Evolutionary conservation across 2,329 filamentous ascomycete genomes (phyloP), one percentile per base, ranked within the genome.

Genomic region (Hyphodiscus sp.): DNA sequence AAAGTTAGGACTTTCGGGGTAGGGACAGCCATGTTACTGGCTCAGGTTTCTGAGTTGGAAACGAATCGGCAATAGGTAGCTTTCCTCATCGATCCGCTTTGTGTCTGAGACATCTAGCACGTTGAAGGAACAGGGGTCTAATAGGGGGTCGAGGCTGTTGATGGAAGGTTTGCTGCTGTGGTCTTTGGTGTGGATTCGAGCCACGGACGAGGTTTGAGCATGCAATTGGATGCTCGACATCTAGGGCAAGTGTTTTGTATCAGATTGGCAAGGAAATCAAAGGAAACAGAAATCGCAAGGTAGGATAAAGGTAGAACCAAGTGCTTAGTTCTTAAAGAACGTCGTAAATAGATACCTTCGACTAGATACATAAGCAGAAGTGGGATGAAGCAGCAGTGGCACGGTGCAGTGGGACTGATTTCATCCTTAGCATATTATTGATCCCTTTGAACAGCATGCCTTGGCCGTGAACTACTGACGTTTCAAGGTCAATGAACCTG

Each of bases 1-100:
- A 70, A 7, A 91, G 75, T 66, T 91, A 86, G 55, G 81, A 77
- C 68, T 89, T 91, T 46, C 81, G 76, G 1, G 87, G 87, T 0
- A 91, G 73, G 1, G 83, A 82, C 51, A 75, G 73, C 87, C 87
- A 91, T 58, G 83, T 82, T 43, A 87, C 80, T 0, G 55, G 78
- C 74, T 41, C 74, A 61, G 26, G 20, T 47, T 47, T 30, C 29
- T 15, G 15, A 11, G 13, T n/a, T 9, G 26, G 26, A 19, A 20
- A 18, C 26, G 20, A 19, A 38, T 38, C 5, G 11, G 11, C 16
- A 10, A 38, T 13, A 10, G 11, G 4, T 38, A 10, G 16, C 13
- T 38, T 38, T 38, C 33, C 13, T 38, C 33, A 38, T 38, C 33
- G 33, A 38, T 13, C 11, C 33, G 11, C 2, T 38, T 13, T 13